Evolutionary conservation across 805 yeast species (phyloP).

Genomic region (Candida chauliodis): DNA sequence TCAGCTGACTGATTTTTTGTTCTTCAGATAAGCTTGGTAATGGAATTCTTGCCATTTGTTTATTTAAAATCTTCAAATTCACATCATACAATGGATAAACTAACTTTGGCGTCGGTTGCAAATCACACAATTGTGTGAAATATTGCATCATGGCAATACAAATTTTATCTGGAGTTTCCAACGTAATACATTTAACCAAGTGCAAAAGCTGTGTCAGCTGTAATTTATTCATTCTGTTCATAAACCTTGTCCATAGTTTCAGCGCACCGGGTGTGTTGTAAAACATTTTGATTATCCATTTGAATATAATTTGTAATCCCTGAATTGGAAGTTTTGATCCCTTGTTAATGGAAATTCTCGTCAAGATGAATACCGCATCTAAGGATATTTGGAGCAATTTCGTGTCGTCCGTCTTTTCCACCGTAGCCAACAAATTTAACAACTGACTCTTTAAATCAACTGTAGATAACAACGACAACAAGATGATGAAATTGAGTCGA

Average conservation of each 20-base stretch:
- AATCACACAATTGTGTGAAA: neutral
- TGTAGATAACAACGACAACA: conserved; percentile 32
- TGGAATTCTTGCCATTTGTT: conserved; percentile 36
- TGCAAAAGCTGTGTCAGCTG: conserved; percentile 1
- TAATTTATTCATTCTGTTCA: neutral
- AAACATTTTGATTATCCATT: conserved; percentile 11
- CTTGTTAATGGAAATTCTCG: conserved; percentile 15
- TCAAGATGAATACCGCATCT: conserved; percentile 17
- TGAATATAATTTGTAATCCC: conserved; percentile 16
- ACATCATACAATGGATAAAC: conserved; percentile 1
- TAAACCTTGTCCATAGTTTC: conserved; percentile 15
- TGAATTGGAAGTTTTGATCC: conserved; percentile 17
- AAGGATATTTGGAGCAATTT: conserved; percentile 20
- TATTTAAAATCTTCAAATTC: conserved; percentile 14
- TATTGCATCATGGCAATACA: conserved; percentile 2
- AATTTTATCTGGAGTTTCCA: conserved; percentile 6
- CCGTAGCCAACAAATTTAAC: conserved; percentile 20
- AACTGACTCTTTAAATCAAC: conserved; percentile 31
- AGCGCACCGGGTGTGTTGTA: conserved; percentile 15
- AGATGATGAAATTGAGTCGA: conserved; percentile 32
- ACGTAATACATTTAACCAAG: neutral
- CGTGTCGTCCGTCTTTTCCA: conserved; percentile 20
- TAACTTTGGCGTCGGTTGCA: neutral
- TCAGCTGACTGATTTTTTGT: conserved; percentile 14
- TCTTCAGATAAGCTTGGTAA: conserved; percentile 21